These are phyloP conservation scores for Petunia secreta DNA, from an alignment of 257 asterid species.

Conservation along the genomic window DNA sequence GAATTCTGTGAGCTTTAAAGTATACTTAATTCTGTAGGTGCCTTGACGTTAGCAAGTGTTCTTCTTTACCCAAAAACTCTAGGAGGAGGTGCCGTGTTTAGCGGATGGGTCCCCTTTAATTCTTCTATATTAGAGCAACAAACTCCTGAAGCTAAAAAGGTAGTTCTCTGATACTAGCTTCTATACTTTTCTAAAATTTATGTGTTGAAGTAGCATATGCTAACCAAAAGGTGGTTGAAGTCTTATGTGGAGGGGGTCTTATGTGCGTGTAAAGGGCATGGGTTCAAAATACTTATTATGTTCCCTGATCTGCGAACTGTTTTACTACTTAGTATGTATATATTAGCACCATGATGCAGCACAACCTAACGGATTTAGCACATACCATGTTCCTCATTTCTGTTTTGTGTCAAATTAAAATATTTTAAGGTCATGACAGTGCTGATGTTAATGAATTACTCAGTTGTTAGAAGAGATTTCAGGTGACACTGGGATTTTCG, in stretches of 20 bases:
- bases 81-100: slow-evolving; percentile 97
- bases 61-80: slow-evolving; percentile 81
- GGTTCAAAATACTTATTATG: neutral
- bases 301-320: neutral
- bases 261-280: neutral
- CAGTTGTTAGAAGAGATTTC: too few species aligned
- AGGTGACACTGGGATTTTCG: too few species aligned
- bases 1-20: neutral
- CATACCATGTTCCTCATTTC: neutral
- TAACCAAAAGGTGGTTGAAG: neutral
- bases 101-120: slow-evolving; percentile 96
- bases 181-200: neutral
- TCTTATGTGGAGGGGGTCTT: neutral
- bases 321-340: neutral
- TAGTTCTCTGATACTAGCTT: slow-evolving; percentile 29
- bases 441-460: too few species aligned
- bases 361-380: neutral
- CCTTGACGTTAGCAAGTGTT: slow-evolving; percentile 91
- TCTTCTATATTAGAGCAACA: slow-evolving; percentile 62
- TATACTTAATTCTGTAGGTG: slow-evolving; percentile 52
- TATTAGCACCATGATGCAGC: neutral
- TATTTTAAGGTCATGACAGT: neutral
- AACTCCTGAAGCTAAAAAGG: slow-evolving; percentile 80
- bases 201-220: neutral
- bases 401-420: neutral